Evolutionary conservation across 495 filamentous ascomycete genomes (phyloP).

Genomic region (Evansstolkia leycettana): DNA sequence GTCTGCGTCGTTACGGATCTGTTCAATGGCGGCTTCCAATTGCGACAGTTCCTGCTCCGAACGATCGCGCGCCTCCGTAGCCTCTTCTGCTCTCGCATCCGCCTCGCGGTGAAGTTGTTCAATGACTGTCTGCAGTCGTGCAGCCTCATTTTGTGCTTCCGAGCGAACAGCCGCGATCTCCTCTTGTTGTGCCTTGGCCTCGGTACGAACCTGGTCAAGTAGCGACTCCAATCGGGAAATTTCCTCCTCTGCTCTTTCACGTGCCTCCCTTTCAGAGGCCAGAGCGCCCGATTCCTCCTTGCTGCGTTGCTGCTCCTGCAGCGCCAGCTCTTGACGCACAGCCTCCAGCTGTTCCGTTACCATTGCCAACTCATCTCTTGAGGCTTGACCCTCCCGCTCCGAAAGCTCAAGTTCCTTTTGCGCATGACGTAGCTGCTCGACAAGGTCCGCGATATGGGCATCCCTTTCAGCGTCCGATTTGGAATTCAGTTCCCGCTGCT

Average conservation of each 20-base stretch:
- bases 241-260: conserved; percentile 40
- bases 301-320: conserved; percentile 17
- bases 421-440: conserved; percentile 33
- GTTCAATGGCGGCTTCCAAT: conserved; percentile 24
- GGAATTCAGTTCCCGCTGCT: conserved; percentile 78
- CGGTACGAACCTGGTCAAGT: background rate
- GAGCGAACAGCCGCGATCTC: background rate
- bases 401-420: conserved; percentile 28
- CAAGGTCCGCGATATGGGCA: conserved; percentile 36
- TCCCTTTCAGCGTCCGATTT: conserved; percentile 48
- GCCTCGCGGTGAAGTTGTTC: conserved; percentile 10
- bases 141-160: conserved; percentile 4
- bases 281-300: conserved; percentile 17
- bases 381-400: conserved; percentile 23
- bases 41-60: conserved; percentile 21
- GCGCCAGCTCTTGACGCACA: conserved; percentile 20
- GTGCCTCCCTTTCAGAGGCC: conserved; percentile 43
- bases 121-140: conserved; percentile 13
- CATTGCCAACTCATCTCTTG: conserved; percentile 29
- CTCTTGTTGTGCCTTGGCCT: background rate
- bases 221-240: conserved; percentile 22
- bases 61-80: conserved; percentile 16
- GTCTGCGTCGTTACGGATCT: conserved; percentile 13
- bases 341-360: conserved; percentile 36
- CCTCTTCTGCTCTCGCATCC: conserved; percentile 6